Evolutionary conservation across 345 rosid genomes (phyloP), one percentile per base, ranked within the genome.

Genomic region (Raphanus sativus): DNA sequence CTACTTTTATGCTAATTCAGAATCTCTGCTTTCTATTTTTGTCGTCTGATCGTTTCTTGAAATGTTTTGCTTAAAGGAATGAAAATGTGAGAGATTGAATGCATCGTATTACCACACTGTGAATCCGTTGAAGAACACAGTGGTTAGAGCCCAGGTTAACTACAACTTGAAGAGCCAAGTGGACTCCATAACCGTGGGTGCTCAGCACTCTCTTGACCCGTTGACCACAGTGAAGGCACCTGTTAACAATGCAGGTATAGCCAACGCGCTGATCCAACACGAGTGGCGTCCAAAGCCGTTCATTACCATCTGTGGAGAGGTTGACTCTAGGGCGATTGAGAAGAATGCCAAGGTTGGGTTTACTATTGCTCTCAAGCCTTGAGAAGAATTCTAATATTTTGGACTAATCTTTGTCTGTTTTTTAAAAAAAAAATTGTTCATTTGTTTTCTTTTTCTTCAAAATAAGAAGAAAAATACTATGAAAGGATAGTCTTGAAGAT

Each of bases 251-350:
- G 87, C 69, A 58, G 99, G 97, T 55, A 82, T 61, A 73, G 97
- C 89, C 3, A 92, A 89, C 67, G 97, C 99, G 8, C 87, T 95
- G 67, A 88, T 95, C 83, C 99, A 95, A 87, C 98, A 95, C 8
- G 90, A 91, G 73, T 92, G 94, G 94, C 91, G 96, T 71, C 94
- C 97, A 5, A 92, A 87, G 77, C 89, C 99, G 16, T 86, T 89
- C 54, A 78, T 92, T 83, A 91, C 94, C 32, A 75, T 95, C 9
- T 95, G 97, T 0, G 98, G 98, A 26, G 97, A 95, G 77, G 94
- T 95, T 9, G 98, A 95, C 83, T 86, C 99, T 7, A 87, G 82
- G 86, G 90, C 96, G 38, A 32, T 32, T 32, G 34, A 32, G 34
- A 32, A 5, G 34, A 32, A 6, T 32, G 34, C 34, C 34, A 32